Conservation (phyloP, 164 flowering plant species). For the Liquidambar formosana region DNA sequence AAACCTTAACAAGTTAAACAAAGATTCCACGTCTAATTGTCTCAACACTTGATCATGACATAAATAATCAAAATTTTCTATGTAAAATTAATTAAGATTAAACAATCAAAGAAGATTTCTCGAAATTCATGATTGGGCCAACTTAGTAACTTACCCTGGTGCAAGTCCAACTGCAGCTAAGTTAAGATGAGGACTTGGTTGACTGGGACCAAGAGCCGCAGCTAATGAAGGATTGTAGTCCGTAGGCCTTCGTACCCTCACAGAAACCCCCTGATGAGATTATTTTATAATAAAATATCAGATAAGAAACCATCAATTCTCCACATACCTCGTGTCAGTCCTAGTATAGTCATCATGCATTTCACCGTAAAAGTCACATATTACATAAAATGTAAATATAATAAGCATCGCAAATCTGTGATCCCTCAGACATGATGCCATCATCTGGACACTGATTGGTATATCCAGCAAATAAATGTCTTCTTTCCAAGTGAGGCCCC, state of each 20-base stretch:
- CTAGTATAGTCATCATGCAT: too few species aligned
- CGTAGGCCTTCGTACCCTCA: constrained; percentile 81
- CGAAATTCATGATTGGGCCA: neutral
- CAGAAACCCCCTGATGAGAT: constrained; percentile 70
- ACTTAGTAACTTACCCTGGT: constrained; percentile 53
- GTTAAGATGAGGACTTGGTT: constrained; percentile 76
- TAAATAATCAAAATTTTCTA: neutral
- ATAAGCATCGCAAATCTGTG: too few species aligned
- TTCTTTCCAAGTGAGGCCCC: too few species aligned
- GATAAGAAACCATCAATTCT: neutral
- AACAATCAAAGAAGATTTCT: neutral
- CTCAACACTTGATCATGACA: too few species aligned
- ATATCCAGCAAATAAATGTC: too few species aligned
- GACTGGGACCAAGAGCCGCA: constrained; percentile 93
- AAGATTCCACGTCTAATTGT: too few species aligned
- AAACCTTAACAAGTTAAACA: too few species aligned
- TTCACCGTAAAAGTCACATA: too few species aligned
- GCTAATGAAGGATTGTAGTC: constrained; percentile 87
- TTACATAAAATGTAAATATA: too few species aligned
- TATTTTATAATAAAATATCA: neutral
- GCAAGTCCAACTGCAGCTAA: constrained; percentile 76
- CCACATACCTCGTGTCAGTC: too few species aligned
- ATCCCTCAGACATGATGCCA: too few species aligned
- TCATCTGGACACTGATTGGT: too few species aligned
- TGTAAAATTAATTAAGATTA: neutral